Evolutionary conservation across 139 green algal genomes (phyloP), one percentile per base, ranked within the genome.

Genomic region (Klebsormidium nitens): DNA sequence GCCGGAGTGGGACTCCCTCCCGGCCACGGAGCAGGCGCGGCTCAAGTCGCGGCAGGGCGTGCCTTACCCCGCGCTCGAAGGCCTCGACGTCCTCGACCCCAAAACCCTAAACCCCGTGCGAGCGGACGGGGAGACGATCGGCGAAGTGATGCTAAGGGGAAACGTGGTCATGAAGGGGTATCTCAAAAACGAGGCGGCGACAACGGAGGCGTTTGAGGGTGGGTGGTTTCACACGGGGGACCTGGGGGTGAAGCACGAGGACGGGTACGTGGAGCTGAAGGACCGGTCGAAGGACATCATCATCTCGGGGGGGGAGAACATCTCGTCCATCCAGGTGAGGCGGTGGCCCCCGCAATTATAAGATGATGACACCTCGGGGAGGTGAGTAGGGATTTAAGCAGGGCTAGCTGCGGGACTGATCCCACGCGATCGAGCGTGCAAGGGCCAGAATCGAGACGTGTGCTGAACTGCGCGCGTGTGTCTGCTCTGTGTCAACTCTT

Each of bases 231-330:
- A 71, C 55, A 71, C 69, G 3, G 69, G 69, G 14, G 69, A 77
- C 37, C 37, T 77, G 2, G 69, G 29, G 19, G 69, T 77, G 3
- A 52, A 55, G 69, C 69, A 77, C 42, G 59, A 59, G 3, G 69
- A 77, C 36, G 69, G 69, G 17, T 77, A 77, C 59, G 55, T 61
- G 5, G 60, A 77, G 70, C 29, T 77, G 8, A 76, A 62, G 49
- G 70, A 77, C 63, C 39, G 70, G 6, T 49, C 44, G 29, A 77
- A 77, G 47, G 70, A 77, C 65, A 72, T 77, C 40, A 77, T 77
- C 19, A 77, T 77, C 32, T 72, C 70, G 31, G 70, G 70, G 3
- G 70, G 70, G 14, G 70, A 77, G 56, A 77, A 77, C 55, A 72
- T 77, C 17, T 74, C 61, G 34, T 63, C 36, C 65, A 59, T 59